These are phyloP conservation scores for Neonectria magnoliae DNA, from an alignment of 2,329 filamentous ascomycete genomes.

Conservation along the genomic window DNA sequence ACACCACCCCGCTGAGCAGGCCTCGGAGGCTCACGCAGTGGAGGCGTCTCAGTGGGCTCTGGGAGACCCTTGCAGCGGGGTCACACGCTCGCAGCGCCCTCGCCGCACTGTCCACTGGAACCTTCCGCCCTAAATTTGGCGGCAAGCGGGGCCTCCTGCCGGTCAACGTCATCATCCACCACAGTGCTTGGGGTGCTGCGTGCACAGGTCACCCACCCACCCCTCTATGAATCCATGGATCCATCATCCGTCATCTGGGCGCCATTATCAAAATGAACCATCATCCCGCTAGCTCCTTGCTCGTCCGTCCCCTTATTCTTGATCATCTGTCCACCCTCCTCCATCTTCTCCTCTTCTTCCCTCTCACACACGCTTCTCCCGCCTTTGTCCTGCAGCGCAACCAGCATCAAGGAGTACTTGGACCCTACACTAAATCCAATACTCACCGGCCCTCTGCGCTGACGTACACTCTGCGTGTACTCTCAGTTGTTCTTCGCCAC, in stretches of 20 bases:
- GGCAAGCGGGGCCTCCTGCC: constrained; percentile 32
- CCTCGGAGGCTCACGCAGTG: neutral
- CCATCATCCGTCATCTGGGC: constrained; percentile 32
- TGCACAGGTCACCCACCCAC: constrained; percentile 15
- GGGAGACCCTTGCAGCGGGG: constrained; percentile 31
- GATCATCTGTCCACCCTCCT: constrained; percentile 41
- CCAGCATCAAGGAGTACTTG: constrained; percentile 8
- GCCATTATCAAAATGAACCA: constrained; percentile 23
- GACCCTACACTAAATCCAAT: constrained; percentile 1
- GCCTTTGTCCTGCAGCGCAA: neutral
- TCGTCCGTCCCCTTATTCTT: constrained; percentile 17
- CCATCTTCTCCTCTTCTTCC: constrained; percentile 24
- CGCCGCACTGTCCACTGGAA: constrained; percentile 12
- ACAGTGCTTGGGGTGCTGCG: neutral
- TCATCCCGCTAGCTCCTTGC: constrained; percentile 22
- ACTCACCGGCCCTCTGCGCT: neutral
- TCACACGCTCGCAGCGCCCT: constrained; percentile 32
- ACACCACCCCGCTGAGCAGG: constrained; percentile 20
- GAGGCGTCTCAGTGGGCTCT: neutral
- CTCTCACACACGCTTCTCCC: constrained; percentile 17
- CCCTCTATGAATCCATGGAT: constrained; percentile 32
- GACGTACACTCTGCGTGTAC: constrained; percentile 10
- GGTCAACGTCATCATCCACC: constrained; percentile 42
- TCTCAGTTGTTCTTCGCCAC: neutral
- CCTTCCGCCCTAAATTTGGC: constrained; percentile 35